Conservation (phyloP, 2,329 filamentous ascomycete species). For the Sarocladium brachiariae region DNA sequence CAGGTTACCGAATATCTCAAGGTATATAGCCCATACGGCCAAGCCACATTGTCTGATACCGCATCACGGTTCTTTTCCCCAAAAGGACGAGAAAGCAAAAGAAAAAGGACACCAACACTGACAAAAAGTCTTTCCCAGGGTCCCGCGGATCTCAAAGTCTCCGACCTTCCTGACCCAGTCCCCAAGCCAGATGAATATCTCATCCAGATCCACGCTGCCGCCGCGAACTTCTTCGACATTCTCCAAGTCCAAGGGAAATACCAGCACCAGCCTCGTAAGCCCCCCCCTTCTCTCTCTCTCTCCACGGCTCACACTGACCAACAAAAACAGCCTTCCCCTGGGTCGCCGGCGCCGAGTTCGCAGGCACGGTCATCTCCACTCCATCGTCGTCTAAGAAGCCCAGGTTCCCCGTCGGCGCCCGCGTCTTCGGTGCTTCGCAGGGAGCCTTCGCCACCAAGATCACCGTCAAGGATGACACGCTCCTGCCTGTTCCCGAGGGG, state of each 20-base stretch:
- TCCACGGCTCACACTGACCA: not conserved
- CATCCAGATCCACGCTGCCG: constrained; percentile 77
- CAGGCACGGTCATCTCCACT: constrained; percentile 60
- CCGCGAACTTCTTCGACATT: constrained; percentile 96
- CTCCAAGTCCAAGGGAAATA: constrained; percentile 95
- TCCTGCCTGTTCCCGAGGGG: constrained; percentile 69
- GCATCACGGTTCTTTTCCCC: too few relatives aligned
- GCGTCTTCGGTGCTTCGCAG: constrained; percentile 80
- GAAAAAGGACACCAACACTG: too few relatives aligned
- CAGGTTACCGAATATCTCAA: constrained; percentile 69
- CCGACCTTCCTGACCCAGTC: constrained; percentile 65
- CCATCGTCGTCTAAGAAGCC: constrained; percentile 33
- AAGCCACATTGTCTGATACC: too few relatives aligned
- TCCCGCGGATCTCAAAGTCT: constrained; percentile 71
- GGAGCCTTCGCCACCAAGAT: constrained; percentile 80
- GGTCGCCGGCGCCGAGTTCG: constrained; percentile 82
- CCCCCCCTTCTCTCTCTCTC: not conserved
- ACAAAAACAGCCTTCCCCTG: constrained; percentile 61
- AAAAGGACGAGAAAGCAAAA: too few relatives aligned
- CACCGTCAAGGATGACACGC: constrained; percentile 54
- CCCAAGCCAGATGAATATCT: constrained; percentile 72
- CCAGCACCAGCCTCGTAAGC: constrained; percentile 71
- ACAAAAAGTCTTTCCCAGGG: too few relatives aligned
- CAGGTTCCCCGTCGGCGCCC: constrained; percentile 69
- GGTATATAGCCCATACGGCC: constrained; percentile 35